These are phyloP conservation scores for Chlamydomonas reinhardtii DNA, from an alignment of 163 green algal genomes.

Conservation along the genomic window DNA sequence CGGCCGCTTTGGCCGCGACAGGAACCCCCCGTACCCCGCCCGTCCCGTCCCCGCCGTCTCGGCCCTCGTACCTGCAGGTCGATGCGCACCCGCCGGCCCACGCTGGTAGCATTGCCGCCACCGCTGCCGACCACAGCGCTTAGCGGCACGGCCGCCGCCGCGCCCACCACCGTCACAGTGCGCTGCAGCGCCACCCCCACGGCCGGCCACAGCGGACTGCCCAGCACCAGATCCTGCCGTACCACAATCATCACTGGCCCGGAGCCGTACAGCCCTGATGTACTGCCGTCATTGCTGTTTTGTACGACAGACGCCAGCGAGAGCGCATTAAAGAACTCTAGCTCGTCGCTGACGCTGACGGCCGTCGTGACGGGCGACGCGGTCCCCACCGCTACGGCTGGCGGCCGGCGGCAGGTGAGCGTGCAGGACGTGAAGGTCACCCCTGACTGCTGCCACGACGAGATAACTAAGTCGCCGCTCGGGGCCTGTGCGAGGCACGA, in stretches of 20 bases:
- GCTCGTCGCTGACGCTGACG: neutral
- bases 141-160: neutral
- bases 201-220: constrained; percentile 20
- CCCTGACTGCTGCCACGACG: neutral
- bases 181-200: neutral
- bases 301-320: constrained; percentile 4
- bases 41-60: too few species aligned
- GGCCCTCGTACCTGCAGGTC: constrained; percentile 1
- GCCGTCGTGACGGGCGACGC: neutral
- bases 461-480: neutral
- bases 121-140: neutral
- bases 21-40: too few species aligned
- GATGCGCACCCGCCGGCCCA: neutral
- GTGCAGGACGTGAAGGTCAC: neutral
- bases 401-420: constrained; percentile 16
- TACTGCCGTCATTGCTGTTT: too few species aligned
- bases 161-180: neutral
- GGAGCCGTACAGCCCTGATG: too few species aligned
- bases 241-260: neutral
- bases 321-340: constrained; percentile 41
- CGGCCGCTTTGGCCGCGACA: too few species aligned
- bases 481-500: neutral
- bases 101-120: neutral
- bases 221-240: neutral
- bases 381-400: neutral